A percentile compares a stretch with the other conserved stretches of the same genome.
Conservation (phyloP, 441 rosid genomes). For the Jatropha podagrica region DNA sequence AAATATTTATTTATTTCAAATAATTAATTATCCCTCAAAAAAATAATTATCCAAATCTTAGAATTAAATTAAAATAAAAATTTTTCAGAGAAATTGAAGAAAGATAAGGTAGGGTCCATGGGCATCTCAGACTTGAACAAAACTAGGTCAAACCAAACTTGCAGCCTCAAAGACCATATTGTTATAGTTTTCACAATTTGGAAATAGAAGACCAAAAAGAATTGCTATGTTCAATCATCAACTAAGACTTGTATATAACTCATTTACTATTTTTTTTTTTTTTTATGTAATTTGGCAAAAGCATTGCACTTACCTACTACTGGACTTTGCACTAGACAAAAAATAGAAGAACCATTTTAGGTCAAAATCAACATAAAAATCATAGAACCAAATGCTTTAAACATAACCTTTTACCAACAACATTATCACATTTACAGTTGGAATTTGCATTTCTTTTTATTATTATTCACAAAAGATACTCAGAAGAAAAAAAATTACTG, state of each 20-base stretch:
- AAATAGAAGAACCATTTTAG: neutral
- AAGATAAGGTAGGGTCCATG: neutral
- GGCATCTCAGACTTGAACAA: neutral
- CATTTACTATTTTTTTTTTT: neutral
- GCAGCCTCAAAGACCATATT: neutral
- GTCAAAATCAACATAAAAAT: neutral
- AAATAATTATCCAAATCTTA: too few relatives aligned
- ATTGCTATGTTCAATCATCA: neutral
- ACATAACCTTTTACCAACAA: neutral
- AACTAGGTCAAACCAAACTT: slow-evolving; percentile 3
- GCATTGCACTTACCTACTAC: neutral
- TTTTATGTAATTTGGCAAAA: neutral
- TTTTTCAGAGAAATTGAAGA: too few relatives aligned
- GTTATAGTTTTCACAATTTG: neutral
- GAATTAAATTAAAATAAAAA: too few relatives aligned
- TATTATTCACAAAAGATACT: too few relatives aligned
- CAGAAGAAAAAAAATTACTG: too few relatives aligned
- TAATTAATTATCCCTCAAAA: too few relatives aligned
- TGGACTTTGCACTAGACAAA: slow-evolving; percentile 5
- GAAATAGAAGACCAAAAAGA: neutral
- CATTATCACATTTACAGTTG: neutral
- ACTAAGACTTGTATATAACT: neutral
- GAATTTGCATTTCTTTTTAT: neutral
- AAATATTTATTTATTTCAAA: too few relatives aligned
- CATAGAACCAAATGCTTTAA: neutral